Base-by-base conservation (phyloP, 768 basidiomycete species). In the Suillus fuscotomentosus region DNA sequence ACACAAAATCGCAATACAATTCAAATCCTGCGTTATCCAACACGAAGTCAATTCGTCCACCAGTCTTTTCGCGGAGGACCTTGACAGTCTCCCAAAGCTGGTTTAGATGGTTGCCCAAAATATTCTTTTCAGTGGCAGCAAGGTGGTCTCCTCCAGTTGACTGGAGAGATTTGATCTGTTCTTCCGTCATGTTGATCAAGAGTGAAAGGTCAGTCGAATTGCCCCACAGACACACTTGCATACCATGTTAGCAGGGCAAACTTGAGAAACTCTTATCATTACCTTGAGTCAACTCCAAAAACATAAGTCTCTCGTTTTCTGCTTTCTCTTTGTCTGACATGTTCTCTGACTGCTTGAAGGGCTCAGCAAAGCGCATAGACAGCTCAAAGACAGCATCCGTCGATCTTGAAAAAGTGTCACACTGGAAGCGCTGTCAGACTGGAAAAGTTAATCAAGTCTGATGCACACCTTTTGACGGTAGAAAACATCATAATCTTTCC, bases 111-210 rank as follows among this genome's bases (percentile, higher is more conserved):
- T 97, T 97, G 42, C 95, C 95, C 38, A 97, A 82, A 67, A 97
- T 97, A 70, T 97, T 97, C 80, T 96, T 95, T 78, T 97, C 95
- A 2, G 96, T 95, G 2, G 94, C 93, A 3, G 95, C 95, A 53
- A 98, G 88, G 66, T 94, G 88, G 54, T 95, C 96, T n/a, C 95
- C 94, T 13, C 95, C 96, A 20, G 95, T 97, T 15, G 95, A 95
- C 73, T 98, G 96, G n/a, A 97, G 83, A 54, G 90, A 86, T 75
- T 95, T 95, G 79, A 98, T 97, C 75, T 97, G 95, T 38, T 97
- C 95, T 77, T 98, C 96, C 8, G 92, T 92, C 95, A 97, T 97
- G 78, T 98, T 94, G 76, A 97, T 98, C 64, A 97, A 83, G 43
- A 98, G 84, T 3, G 95, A 97, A 59, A 97, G 82, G 77, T 97